phyloP scores from a whole-genome alignment of 106 monocot species.

The Iris macrosiphon region DNA sequence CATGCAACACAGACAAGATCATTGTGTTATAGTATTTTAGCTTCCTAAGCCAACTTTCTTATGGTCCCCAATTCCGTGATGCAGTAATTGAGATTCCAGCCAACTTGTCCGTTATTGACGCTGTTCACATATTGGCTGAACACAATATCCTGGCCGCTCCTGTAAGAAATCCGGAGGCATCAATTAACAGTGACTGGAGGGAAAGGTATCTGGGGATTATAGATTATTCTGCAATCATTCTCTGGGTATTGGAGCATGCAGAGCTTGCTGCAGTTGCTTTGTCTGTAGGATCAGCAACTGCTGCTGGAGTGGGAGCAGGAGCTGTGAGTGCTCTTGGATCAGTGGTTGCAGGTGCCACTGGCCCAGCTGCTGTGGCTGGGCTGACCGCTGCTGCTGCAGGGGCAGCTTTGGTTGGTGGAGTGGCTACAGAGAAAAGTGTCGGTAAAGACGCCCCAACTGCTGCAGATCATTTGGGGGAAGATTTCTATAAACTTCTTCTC shows the following conservation, averaged over 20 bases:
- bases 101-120: constrained; percentile 55
- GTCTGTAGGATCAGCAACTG: constrained; percentile 59
- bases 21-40: too few species aligned
- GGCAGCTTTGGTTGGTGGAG: constrained; percentile 65
- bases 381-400: constrained; percentile 53
- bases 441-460: constrained; percentile 51
- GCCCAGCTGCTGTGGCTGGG: constrained; percentile 63
- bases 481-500: constrained; percentile 59
- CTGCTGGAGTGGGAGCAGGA: constrained; percentile 60
- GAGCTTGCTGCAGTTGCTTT: constrained; percentile 70
- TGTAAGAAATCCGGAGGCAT: constrained; percentile 44
- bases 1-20: too few species aligned
- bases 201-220: constrained; percentile 75
- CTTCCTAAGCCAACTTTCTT: too few species aligned
- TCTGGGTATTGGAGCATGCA: constrained; percentile 89
- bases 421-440: constrained; percentile 42
- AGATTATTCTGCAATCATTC: constrained; percentile 76
- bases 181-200: constrained; percentile 35
- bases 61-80: too few species aligned
- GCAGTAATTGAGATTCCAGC: constrained; percentile 85
- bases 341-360: constrained; percentile 40
- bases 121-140: constrained; percentile 65
- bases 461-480: constrained; percentile 57
- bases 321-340: constrained; percentile 60
- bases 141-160: constrained; percentile 84